A percentile compares a stretch with the other conserved stretches of the same genome.
These are phyloP conservation scores for Chalciporus piperatus DNA, from an alignment of 768 basidiomycete genomes.

Conservation along the genomic window DNA sequence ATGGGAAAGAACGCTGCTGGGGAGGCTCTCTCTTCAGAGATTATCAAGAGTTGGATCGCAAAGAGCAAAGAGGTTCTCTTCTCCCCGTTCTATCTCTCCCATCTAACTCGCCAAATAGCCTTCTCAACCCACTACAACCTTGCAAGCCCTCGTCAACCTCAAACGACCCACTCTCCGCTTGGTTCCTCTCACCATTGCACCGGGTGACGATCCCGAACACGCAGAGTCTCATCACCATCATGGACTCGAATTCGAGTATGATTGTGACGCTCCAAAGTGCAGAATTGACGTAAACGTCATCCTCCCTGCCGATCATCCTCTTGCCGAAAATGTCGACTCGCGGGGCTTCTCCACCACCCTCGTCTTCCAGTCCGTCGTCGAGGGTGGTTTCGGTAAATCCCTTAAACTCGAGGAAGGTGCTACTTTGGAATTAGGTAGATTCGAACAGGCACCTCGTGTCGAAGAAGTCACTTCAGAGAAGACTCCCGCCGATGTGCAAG, in stretches of 20 bases:
- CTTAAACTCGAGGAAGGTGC: constrained; percentile 78
- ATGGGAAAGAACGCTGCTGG: constrained; percentile 60
- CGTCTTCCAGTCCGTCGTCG: constrained; percentile 51
- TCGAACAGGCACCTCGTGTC: constrained; percentile 40
- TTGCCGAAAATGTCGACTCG: constrained; percentile 38
- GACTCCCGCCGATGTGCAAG: constrained; percentile 9
- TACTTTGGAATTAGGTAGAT: constrained; percentile 76
- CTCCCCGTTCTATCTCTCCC: neutral
- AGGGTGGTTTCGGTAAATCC: constrained; percentile 79
- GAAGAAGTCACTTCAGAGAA: constrained; percentile 11
- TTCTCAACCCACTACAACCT: constrained; percentile 84
- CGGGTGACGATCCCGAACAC: constrained; percentile 45
- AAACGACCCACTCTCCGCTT: constrained; percentile 86
- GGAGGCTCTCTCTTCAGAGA: constrained; percentile 77
- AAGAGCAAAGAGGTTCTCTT: constrained; percentile 75
- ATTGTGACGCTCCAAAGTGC: constrained; percentile 86
- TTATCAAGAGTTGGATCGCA: constrained; percentile 80
- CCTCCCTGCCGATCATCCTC: constrained; percentile 62
- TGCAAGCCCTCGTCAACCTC: constrained; percentile 92
- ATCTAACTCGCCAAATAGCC: constrained; percentile 39
- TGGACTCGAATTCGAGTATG: constrained; percentile 87
- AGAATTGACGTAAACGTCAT: constrained; percentile 76
- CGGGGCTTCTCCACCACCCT: constrained; percentile 30
- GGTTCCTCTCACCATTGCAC: constrained; percentile 52
- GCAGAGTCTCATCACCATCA: constrained; percentile 60